These are phyloP conservation scores for Sclerotinia glacialis DNA, from an alignment of 2,329 filamentous ascomycete species.

Conservation along the genomic window DNA sequence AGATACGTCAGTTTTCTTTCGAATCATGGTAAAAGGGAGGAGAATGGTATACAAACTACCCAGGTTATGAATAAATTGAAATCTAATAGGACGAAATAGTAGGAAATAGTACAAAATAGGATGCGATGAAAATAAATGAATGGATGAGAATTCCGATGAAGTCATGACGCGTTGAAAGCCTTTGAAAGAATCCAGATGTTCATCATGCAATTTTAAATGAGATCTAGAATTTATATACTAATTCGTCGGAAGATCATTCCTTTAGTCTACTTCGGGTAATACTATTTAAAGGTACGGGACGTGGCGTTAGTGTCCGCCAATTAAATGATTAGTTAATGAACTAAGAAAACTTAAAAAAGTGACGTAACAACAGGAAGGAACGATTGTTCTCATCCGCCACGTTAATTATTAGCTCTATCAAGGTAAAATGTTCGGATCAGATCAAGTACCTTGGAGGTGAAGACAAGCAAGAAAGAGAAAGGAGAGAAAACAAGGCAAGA, in stretches of 20 bases:
- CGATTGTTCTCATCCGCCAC: neutral
- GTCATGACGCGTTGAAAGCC: neutral
- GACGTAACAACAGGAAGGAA: neutral
- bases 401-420: neutral
- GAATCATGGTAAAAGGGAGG: neutral
- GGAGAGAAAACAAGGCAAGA: constrained; percentile 8
- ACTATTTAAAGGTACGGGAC: neutral
- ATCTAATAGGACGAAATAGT: too few species aligned
- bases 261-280: neutral
- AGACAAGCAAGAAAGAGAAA: neutral
- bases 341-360: neutral
- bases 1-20: neutral
- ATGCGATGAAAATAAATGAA: neutral
- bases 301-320: constrained; percentile 14
- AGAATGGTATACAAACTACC: neutral
- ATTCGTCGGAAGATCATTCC: neutral
- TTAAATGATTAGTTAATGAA: neutral
- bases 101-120: neutral
- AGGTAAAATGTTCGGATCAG: neutral
- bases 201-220: neutral
- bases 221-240: neutral
- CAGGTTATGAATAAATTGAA: neutral
- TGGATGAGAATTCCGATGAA: neutral
- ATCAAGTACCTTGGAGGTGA: neutral
- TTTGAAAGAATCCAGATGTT: neutral